Percentiles rank a stretch among this genome's conserved stretches.
These are phyloP conservation scores for Porodaedalea pini DNA, from an alignment of 1,284 basidiomycete species.

Conservation along the genomic window DNA sequence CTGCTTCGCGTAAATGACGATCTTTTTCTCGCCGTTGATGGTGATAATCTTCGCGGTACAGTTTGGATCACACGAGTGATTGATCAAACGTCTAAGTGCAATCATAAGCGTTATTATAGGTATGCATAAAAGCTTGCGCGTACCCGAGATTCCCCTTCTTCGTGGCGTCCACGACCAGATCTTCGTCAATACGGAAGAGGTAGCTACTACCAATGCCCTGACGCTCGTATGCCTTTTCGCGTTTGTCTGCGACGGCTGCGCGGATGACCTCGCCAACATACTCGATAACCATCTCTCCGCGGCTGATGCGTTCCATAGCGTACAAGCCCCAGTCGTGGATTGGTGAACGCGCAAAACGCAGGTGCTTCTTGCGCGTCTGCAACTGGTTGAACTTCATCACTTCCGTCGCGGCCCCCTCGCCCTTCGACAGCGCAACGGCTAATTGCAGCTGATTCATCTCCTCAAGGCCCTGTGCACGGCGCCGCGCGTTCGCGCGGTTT, in stretches of 20 bases:
- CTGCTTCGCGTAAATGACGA: conserved; percentile 97
- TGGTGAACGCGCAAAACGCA: conserved; percentile 91
- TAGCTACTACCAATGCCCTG: conserved; percentile 96
- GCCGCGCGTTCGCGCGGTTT: conserved; percentile 91
- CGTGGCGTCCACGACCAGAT: conserved; percentile 94
- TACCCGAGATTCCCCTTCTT: conserved; percentile 98
- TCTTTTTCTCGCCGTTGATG: conserved; percentile 97
- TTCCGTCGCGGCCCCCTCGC: conserved; percentile 64
- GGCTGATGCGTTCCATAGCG: conserved; percentile 90
- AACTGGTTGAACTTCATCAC: conserved; percentile 97
- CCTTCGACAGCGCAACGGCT: conserved; percentile 70
- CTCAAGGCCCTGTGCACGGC: conserved; percentile 91
- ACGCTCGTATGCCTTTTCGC: conserved; percentile 94
- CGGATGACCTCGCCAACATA: conserved; percentile 98
- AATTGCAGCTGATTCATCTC: conserved; percentile 85
- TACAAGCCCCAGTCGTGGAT: conserved; percentile 99
- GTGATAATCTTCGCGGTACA: conserved; percentile 99
- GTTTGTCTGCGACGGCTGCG: conserved; percentile 93
- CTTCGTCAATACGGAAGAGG: conserved; percentile 89
- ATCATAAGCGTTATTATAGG: too few relatives aligned
- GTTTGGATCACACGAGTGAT: conserved; percentile 96
- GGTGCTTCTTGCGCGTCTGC: conserved; percentile 95
- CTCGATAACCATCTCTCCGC: conserved; percentile 99
- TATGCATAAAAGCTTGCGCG: too few relatives aligned
- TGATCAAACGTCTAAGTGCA: conserved; percentile 93